Evolutionary conservation across 2,329 filamentous ascomycete genomes (phyloP), one percentile per base, ranked within the genome.

Genomic region (Domatiomyces catenatus): DNA sequence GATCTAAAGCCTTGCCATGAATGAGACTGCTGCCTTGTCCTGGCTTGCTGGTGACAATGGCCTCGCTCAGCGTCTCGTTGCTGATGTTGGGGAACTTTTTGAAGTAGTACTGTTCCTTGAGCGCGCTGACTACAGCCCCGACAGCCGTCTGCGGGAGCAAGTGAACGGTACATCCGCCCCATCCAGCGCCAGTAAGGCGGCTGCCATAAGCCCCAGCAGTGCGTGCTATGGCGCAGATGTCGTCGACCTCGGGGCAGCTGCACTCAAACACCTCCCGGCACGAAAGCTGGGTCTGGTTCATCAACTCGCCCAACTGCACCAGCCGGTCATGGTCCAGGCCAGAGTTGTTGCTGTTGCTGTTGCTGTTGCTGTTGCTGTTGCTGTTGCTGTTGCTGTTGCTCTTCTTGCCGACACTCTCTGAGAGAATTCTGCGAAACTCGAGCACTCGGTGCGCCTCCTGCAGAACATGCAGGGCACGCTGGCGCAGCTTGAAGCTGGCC

Each of bases 141-240:
- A 95, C 84, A 67, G 84, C 90, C 61, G 87, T 77, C 52, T 80
- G 84, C 0, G 90, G 84, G 48, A 96, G 84, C 51, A 98, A 75
- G 69, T 98, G 92, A 52, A 98, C 90, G 54, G 80, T 92, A 70
- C 92, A 96, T 2, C 92, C 92, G 54, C 92, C 92, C 92, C 92
- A 98, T 2, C 92, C 92, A 0, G 92, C 92, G 42, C 92, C 92
- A 18, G 58, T 60, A 18, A 60, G 51, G 36, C 58, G 54, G 48
- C 84, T 88, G 24, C 90, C 92, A 64, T 87, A 88, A 17, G 85
- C 80, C 1, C 92, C 92, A 0, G 85, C 85, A 15, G 72, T 74
- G 24, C 81, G 75, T 0, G 89, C 89, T 58, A 96, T 83, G 42
- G 74, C 66, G 66, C 90, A 96, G 39, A 98, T 77, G 54, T 86